Base-by-base conservation (phyloP, 805 yeast genomes). In the Starmerella stigmatis region DNA sequence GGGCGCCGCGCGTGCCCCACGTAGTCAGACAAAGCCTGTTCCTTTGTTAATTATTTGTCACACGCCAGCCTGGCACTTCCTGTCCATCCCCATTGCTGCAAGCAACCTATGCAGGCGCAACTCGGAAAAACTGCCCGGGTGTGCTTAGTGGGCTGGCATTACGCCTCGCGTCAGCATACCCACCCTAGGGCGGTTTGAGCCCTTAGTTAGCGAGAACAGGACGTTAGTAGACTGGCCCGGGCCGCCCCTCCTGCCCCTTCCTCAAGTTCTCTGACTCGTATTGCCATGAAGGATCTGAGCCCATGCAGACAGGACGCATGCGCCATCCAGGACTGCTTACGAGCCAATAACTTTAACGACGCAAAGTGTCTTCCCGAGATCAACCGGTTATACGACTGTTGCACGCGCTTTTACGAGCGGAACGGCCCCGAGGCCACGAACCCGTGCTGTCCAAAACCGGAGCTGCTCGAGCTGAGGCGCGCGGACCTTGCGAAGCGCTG, bases 361-460 rank as follows among this genome's bases (percentile, higher is more conserved):
- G 60, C 82, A 6, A 78, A 74, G 55, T 86, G 96, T 60, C 72
- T 84, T 8, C 68, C 70, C 47, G 64, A 72, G 10, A 85, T 88
- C 27, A 86, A 81, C 57, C 67, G 71, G 39, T 64, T 86, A 21
- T 88, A 86, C 62, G 70, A 67, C 10, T 86, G 96, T 60, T 86
- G 96, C 58, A 66, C 72, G 41, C 57, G 64, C 28, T 82, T 79
- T 60, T 86, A 86, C 61, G 59, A 66, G 33, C 68, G 69, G 5
- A 67, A 76, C 20, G 89, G 89, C 0, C 61, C 63, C 6, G 76
- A 72, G 0, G 75, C 79, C 11, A 66, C 73, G 39, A 75, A 86
- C 5, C 75, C 78, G 3, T 83, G 94, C 57, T 86, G 96, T 63
- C 94, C 95, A 1, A 70, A 71, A 45, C 81, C 85, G 16, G 69